phyloP scores from a whole-genome alignment of 768 basidiomycete genomes.

The Mycena rebaudengoi region DNA sequence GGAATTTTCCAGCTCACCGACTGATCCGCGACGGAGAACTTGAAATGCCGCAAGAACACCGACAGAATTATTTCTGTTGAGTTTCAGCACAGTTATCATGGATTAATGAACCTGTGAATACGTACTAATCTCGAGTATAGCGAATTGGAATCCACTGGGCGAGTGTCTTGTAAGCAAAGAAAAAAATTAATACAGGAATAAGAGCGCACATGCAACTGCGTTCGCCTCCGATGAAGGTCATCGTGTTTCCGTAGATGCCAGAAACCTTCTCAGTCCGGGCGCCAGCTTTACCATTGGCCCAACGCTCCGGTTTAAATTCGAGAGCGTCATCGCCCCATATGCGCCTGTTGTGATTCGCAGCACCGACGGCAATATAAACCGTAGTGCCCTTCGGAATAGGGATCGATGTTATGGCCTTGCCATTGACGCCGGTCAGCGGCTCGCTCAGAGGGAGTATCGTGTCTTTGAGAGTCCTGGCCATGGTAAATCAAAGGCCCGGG shows the following conservation, averaged over 20 bases:
- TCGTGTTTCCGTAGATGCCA: no score
- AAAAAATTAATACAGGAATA: no score
- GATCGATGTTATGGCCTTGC: not conserved
- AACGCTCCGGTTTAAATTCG: no score
- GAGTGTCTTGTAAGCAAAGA: no score
- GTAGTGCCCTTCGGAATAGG: not conserved
- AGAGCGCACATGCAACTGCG: no score
- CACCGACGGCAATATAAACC: no score
- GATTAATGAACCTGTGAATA: not conserved
- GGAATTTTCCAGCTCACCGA: not conserved
- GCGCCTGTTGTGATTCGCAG: no score
- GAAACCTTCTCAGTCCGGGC: no score
- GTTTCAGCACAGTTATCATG: not conserved
- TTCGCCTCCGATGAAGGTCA: no score
- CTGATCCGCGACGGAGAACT: not conserved
- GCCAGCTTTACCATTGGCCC: no score
- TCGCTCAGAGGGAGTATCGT: not conserved
- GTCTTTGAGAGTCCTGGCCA: not conserved
- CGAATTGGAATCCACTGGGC: slow-evolving; percentile 4
- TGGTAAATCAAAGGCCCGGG: not conserved
- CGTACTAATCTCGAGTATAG: slow-evolving; percentile 5
- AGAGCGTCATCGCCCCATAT: no score
- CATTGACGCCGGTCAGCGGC: not conserved
- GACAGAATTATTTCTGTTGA: not conserved
- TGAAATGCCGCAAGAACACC: not conserved